Percentiles rank a stretch among this genome's conserved stretches.
These are phyloP conservation scores for Suhomyces vadensis DNA, from an alignment of 805 yeast genomes.

Conservation along the genomic window DNA sequence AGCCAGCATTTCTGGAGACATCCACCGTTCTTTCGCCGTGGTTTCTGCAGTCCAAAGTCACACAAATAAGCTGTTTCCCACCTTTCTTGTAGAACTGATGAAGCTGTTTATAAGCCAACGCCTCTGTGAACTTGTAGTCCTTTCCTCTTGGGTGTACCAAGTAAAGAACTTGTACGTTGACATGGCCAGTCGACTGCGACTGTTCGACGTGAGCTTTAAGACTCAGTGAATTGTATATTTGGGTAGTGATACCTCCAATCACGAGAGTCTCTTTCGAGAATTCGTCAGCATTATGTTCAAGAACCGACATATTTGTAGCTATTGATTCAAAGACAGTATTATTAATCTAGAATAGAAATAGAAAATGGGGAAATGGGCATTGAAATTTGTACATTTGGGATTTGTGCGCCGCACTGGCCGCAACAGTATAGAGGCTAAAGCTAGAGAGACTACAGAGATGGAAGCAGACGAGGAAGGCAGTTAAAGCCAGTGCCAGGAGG, in stretches of 20 bases:
- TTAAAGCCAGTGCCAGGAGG: no score
- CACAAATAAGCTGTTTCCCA: slow-evolving; percentile 38
- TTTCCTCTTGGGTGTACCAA: slow-evolving; percentile 49
- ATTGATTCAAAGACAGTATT: no score
- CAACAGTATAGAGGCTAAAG: no score
- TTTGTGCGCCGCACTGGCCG: no score
- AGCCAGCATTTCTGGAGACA: slow-evolving; percentile 36
- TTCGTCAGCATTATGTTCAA: slow-evolving; percentile 17
- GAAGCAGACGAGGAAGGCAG: no score
- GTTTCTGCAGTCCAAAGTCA: slow-evolving; percentile 54
- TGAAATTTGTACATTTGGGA: no score
- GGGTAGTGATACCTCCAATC: slow-evolving; percentile 50
- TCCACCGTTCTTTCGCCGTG: slow-evolving; percentile 52
- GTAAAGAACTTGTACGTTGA: slow-evolving; percentile 39
- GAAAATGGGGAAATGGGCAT: no score
- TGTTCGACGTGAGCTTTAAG: slow-evolving; percentile 27
- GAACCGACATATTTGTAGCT: slow-evolving; percentile 20
- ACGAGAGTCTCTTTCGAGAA: slow-evolving; percentile 12
- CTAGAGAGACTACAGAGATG: no score
- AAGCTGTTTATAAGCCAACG: slow-evolving; percentile 40
- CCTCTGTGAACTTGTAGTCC: slow-evolving; percentile 38
- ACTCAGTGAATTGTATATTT: slow-evolving; percentile 42
- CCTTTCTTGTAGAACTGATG: slow-evolving; percentile 25
- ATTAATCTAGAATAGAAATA: no score
- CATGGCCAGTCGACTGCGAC: slow-evolving; percentile 10